Percentiles rank a stretch among this genome's conserved stretches.
Evolutionary conservation across 148 eudicot genomes (phyloP).

Genomic region (Oxyria digyna): DNA sequence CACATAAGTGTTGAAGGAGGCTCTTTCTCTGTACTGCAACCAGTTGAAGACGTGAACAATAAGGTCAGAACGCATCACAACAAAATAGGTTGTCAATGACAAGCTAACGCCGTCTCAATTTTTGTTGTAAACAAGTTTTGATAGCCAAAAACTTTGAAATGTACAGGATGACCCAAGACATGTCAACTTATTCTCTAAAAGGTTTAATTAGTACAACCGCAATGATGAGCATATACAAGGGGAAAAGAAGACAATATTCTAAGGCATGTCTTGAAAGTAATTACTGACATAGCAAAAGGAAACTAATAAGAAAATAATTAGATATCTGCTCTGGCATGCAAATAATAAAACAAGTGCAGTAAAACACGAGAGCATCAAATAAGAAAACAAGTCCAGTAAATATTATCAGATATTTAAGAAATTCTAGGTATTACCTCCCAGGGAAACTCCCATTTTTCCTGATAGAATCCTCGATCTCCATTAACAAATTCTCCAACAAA

Average conservation of each 20-base stretch:
- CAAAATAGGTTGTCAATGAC: neutral
- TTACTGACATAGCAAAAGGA: neutral
- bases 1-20: constrained; percentile 92
- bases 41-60: neutral
- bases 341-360: neutral
- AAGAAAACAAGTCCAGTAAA: neutral
- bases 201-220: neutral
- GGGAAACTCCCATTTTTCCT: constrained; percentile 67
- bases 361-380: neutral
- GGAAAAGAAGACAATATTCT: neutral
- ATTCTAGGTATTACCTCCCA: constrained; percentile 40
- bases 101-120: neutral
- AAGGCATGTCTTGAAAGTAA: neutral
- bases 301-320: neutral
- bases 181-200: neutral
- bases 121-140: neutral
- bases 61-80: neutral
- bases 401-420: neutral
- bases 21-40: constrained; percentile 62
- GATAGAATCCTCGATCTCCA: constrained; percentile 63
- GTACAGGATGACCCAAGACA: neutral
- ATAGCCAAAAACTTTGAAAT: neutral
- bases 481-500: constrained; percentile 56
- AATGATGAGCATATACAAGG: neutral
- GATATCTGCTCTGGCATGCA: neutral